These are phyloP conservation scores for Boletus rufocinnamomeus DNA, from an alignment of 768 basidiomycete species.

Conservation along the genomic window DNA sequence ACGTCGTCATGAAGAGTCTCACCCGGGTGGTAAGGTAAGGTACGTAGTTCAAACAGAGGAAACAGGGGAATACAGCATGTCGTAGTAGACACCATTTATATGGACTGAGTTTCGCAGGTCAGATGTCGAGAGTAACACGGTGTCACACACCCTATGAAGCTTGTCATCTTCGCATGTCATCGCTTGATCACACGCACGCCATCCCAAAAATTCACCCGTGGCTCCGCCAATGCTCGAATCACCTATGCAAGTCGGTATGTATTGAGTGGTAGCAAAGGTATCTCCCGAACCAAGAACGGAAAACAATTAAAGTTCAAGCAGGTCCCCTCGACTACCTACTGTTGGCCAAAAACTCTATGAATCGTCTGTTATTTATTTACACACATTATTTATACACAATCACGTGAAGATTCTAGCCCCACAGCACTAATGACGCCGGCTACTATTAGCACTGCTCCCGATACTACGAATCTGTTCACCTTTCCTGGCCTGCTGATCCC, in stretches of 20 bases:
- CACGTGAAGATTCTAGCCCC: not conserved
- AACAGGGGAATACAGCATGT: not conserved
- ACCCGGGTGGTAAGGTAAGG: not conserved
- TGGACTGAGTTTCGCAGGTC: too few relatives aligned
- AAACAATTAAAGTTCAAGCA: not conserved
- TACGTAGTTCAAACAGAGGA: not conserved
- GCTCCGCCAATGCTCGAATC: too few relatives aligned
- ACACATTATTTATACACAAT: not conserved
- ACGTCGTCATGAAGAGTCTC: not conserved
- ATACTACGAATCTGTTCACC: slow-evolving; percentile 13
- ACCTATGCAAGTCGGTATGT: not conserved
- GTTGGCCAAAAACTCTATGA: too few relatives aligned
- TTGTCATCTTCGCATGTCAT: too few relatives aligned
- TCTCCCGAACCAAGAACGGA: too few relatives aligned
- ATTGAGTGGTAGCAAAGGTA: too few relatives aligned
- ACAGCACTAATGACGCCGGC: not conserved
- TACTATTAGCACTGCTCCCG: not conserved
- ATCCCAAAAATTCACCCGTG: not conserved
- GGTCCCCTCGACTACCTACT: not conserved
- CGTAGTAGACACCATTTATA: not conserved
- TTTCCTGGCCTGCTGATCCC: slow-evolving; percentile 16
- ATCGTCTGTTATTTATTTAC: too few relatives aligned
- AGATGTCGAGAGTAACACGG: too few relatives aligned
- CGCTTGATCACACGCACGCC: too few relatives aligned
- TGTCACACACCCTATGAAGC: too few relatives aligned